Conservation (phyloP, 2,329 filamentous ascomycete genomes). For the Claviceps capensis region DNA sequence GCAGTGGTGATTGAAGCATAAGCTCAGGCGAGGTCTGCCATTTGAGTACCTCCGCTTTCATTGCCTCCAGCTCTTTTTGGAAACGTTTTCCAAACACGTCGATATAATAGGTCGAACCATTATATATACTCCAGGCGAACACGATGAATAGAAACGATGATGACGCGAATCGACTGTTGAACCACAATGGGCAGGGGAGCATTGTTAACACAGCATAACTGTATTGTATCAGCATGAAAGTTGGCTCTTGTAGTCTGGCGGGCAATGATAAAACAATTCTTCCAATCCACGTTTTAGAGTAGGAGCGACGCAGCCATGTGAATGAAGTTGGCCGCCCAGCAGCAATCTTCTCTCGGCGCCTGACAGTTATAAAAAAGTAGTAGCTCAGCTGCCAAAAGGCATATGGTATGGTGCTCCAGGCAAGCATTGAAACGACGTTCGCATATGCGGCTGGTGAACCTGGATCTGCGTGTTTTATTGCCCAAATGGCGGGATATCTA, state of each 20-base stretch:
- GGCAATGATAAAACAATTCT: slow-evolving; percentile 72
- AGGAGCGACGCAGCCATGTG: slow-evolving; percentile 89
- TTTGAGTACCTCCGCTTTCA: slow-evolving; percentile 78
- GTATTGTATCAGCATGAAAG: slow-evolving; percentile 97
- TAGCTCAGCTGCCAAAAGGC: slow-evolving; percentile 85
- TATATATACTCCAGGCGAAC: slow-evolving; percentile 94
- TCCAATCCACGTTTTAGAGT: slow-evolving; percentile 80
- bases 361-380: slow-evolving; percentile 89
- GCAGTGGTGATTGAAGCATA: slow-evolving; percentile 20
- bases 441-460: slow-evolving; percentile 70
- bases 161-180: slow-evolving; percentile 73
- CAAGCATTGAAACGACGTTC: slow-evolving; percentile 67
- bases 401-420: slow-evolving; percentile 90
- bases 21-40: slow-evolving; percentile 57
- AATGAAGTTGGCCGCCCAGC: slow-evolving; percentile 92
- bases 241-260: slow-evolving; percentile 61
- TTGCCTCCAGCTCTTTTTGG: slow-evolving; percentile 84
- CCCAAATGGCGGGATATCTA: slow-evolving; percentile 74
- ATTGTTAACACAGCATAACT: slow-evolving; percentile 81
- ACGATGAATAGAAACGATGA: slow-evolving; percentile 62
- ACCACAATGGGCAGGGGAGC: slow-evolving; percentile 90
- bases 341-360: slow-evolving; percentile 88
- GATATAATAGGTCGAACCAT: slow-evolving; percentile 95
- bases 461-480: slow-evolving; percentile 55
- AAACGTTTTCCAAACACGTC: slow-evolving; percentile 95